Base-by-base conservation (phyloP, 148 eudicot genomes). In the Rhododendron mucronatum region DNA sequence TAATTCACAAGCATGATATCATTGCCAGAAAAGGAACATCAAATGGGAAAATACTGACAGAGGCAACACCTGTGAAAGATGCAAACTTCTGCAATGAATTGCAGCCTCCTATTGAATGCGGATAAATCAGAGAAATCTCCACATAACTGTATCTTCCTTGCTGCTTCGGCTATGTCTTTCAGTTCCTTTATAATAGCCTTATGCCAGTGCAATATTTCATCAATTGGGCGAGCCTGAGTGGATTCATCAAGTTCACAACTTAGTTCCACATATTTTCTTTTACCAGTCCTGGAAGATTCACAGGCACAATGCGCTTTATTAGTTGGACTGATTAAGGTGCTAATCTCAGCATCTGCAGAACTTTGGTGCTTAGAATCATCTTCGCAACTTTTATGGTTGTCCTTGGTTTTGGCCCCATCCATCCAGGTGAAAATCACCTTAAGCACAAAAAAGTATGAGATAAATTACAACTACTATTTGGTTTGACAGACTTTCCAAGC, bases 21-120 rank as follows among this genome's bases (percentile, higher is more conserved):
- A 13, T 3, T 23, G 5, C 74, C 28, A 33, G n/a, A 79, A 44
- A 55, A 28, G 67, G 35, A 30, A 51, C 16, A 47, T 11, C 18
- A 26, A 18, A 41, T 13, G 7, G 69, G 45, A 39, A 78, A 57
- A 59, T 18, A 78, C 20, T 26, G 78, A n/a, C 35, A 30, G 21
- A 83, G 16, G 57, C 33, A 80, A 84, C 89, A 97, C 99, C 99
- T 97, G 89, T 97, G 99, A 90, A 97, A 97, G 86, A 97, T 94
- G 86, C 99, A 97, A 81, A 97, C 98, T 95, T 97, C 98, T 51
- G 99, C 96, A 86, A 97, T 95, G 80, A 97, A 97, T 81, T 95
- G 99, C 76, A 97, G 93, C 91, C 99, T 92, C 90, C 90, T 87
- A 90, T 93, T 93, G 84, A 97, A 97, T 45, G 93, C 91, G 84